Percentiles rank a stretch among this genome's conserved stretches.
Conservation (phyloP, 768 basidiomycete genomes). For the Termitomyces sp. region DNA sequence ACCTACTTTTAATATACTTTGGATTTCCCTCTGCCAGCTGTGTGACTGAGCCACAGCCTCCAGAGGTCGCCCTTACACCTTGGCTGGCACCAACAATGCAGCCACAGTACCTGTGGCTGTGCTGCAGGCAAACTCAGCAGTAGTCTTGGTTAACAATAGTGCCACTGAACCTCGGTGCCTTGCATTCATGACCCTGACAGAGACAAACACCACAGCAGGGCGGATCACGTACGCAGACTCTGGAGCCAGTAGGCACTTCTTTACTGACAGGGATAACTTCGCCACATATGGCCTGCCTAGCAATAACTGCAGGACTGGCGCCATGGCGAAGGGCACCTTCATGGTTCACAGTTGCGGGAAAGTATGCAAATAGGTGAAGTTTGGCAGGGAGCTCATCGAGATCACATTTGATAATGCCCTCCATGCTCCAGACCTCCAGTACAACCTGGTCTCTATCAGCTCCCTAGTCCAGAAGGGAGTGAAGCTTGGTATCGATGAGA, state of each 20-base stretch:
- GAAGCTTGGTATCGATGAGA: background rate
- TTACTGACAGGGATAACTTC: background rate
- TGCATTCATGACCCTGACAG: background rate
- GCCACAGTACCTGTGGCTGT: background rate
- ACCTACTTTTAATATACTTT: too few relatives aligned
- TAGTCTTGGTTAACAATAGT: background rate
- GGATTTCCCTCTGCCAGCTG: too few relatives aligned
- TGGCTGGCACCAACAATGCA: too few relatives aligned
- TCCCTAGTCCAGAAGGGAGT: background rate
- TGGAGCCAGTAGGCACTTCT: background rate
- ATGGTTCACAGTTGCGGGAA: background rate
- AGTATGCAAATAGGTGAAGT: background rate
- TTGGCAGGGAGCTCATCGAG: background rate
- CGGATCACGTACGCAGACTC: background rate
- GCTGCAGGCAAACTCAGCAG: background rate
- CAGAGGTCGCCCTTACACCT: too few relatives aligned
- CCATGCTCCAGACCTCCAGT: background rate
- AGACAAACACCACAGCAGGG: too few relatives aligned
- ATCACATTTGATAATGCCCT: background rate
- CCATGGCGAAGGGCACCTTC: background rate
- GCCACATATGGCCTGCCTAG: background rate
- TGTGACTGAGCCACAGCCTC: too few relatives aligned
- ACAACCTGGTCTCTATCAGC: background rate
- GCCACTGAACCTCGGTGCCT: background rate
- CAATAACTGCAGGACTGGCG: background rate